These are phyloP conservation scores for Gilbertella persicaria DNA, from an alignment of 371 early-diverging fungal genomes.

Conservation along the genomic window DNA sequence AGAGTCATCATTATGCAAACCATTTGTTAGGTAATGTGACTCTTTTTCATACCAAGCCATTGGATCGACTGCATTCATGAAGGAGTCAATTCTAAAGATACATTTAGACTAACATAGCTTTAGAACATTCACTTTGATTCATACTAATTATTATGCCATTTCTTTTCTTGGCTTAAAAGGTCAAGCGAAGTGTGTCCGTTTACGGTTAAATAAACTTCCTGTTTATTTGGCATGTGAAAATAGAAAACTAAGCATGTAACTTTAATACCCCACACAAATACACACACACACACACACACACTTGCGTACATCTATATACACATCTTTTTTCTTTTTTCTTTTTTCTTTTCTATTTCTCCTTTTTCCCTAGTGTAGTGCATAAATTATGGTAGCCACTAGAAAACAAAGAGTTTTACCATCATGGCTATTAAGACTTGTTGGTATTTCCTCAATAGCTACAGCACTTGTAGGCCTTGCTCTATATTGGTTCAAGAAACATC, in stretches of 20 bases:
- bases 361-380: constrained; percentile 5
- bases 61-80: too few species aligned
- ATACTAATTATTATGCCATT: neutral
- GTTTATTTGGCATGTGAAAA: constrained; percentile 6
- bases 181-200: neutral
- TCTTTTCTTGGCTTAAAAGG: neutral
- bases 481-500: constrained; percentile 26
- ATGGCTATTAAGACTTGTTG: constrained; percentile 25
- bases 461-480: constrained; percentile 23
- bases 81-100: too few species aligned
- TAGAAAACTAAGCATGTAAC: neutral
- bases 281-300: neutral
- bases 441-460: constrained; percentile 23
- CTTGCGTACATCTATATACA: neutral
- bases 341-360: constrained; percentile 5
- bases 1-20: too few species aligned
- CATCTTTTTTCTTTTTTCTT: constrained; percentile 9
- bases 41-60: too few species aligned
- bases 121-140: too few species aligned
- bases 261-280: neutral
- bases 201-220: neutral
- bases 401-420: constrained; percentile 15
- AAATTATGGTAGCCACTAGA: constrained; percentile 6
- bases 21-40: too few species aligned
- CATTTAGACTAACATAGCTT: too few species aligned